phyloP scores from a whole-genome alignment of 805 yeast genomes.

The Yarrowia keelungensis region DNA sequence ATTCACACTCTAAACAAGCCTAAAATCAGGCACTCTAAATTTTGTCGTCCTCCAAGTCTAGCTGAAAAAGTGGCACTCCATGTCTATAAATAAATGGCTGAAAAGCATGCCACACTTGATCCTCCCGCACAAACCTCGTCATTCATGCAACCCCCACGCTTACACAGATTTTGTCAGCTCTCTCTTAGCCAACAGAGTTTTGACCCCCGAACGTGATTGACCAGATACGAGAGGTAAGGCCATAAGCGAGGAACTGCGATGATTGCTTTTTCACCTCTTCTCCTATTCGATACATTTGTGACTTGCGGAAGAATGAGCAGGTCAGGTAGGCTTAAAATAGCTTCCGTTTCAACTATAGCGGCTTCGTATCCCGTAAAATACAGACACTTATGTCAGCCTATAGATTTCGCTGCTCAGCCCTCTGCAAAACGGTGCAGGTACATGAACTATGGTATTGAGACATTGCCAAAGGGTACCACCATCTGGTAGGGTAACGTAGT shows the following conservation, averaged over 20 bases:
- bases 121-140: too few species aligned
- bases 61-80: too few species aligned
- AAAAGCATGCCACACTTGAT: background rate
- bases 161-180: constrained; percentile 2
- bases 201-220: constrained; percentile 3
- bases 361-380: background rate
- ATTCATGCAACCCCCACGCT: constrained; percentile 14
- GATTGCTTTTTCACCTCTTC: background rate
- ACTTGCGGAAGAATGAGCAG: background rate
- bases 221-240: constrained; percentile 26
- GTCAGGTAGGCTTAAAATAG: too few species aligned
- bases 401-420: background rate
- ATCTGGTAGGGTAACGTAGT: background rate
- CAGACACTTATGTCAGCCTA: background rate
- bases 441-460: constrained; percentile 2
- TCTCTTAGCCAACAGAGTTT: background rate
- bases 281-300: background rate
- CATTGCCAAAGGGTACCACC: background rate
- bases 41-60: too few species aligned
- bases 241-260: background rate
- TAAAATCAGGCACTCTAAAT: background rate
- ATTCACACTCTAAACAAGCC: background rate
- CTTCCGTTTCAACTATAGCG: background rate
- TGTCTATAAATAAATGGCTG: background rate
- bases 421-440: constrained; percentile 14